Conservation (phyloP, 176 grass and related monocot genomes). For the Avena sativa region DNA sequence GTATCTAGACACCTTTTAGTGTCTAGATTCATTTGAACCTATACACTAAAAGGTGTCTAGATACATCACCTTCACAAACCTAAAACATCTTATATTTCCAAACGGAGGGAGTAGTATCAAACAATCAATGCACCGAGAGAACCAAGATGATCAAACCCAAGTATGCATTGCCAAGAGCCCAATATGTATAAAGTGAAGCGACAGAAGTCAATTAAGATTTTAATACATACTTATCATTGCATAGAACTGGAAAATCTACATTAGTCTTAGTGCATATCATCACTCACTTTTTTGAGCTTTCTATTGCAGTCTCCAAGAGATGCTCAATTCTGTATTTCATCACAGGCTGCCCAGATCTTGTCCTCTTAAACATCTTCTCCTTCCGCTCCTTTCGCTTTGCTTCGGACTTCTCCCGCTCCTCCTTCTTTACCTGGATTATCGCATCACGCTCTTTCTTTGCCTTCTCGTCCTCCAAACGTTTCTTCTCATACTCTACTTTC, state of each 20-base stretch:
- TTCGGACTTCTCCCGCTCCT: slow-evolving; percentile 63
- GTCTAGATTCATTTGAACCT: too few relatives aligned
- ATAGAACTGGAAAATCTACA: slow-evolving; percentile 15
- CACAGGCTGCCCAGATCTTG: slow-evolving; percentile 79
- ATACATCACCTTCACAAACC: too few relatives aligned
- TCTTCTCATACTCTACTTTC: slow-evolving; percentile 84
- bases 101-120: not conserved
- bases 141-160: not conserved
- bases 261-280: not conserved
- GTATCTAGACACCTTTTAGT: too few relatives aligned
- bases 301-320: slow-evolving; percentile 72
- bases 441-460: slow-evolving; percentile 66
- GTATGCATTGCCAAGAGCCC: not conserved
- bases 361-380: slow-evolving; percentile 95
- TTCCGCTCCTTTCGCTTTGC: slow-evolving; percentile 60
- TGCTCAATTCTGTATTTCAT: slow-evolving; percentile 94
- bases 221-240: slow-evolving; percentile 18
- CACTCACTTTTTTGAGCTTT: slow-evolving; percentile 56
- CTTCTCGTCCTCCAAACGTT: slow-evolving; percentile 69
- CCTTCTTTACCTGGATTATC: slow-evolving; percentile 59
- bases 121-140: not conserved
- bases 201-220: not conserved
- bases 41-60: too few relatives aligned
- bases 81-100: too few relatives aligned
- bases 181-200: not conserved